Evolutionary conservation across 257 asterid species (phyloP).

Genomic region (Nicotiana undulata): DNA sequence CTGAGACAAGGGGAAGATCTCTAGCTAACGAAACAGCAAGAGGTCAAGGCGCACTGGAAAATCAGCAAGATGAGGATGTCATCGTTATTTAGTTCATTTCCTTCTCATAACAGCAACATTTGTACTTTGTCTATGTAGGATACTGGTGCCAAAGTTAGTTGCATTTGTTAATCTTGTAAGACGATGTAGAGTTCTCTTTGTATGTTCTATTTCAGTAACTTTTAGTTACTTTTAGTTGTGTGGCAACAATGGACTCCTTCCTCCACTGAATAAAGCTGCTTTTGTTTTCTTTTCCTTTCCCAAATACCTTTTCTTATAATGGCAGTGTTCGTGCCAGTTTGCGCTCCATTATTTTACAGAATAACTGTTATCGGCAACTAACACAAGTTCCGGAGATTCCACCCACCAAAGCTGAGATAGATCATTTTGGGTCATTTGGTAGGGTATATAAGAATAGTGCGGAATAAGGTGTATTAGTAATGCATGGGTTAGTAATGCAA

Average conservation of each 20-base stretch:
- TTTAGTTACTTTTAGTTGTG: background rate
- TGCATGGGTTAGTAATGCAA: too few species aligned
- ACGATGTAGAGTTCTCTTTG: slow-evolving; percentile 3
- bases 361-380: background rate
- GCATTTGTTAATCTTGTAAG: background rate
- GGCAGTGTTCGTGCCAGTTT: background rate
- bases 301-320: background rate
- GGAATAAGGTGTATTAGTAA: too few species aligned
- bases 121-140: background rate
- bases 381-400: background rate
- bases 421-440: too few species aligned
- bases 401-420: background rate
- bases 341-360: background rate
- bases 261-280: background rate
- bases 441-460: too few species aligned
- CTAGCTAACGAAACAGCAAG: slow-evolving; percentile 26
- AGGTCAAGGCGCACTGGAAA: slow-evolving; percentile 17
- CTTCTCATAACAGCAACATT: background rate
- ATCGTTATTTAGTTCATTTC: slow-evolving; percentile 15
- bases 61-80: slow-evolving; percentile 26
- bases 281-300: background rate
- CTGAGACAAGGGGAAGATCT: slow-evolving; percentile 27
- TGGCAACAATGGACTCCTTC: background rate
- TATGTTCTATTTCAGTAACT: background rate
- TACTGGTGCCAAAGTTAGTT: background rate